Evolutionary conservation across 192 early-diverging fungal species (phyloP).

Genomic region (Coemansia sp.): DNA sequence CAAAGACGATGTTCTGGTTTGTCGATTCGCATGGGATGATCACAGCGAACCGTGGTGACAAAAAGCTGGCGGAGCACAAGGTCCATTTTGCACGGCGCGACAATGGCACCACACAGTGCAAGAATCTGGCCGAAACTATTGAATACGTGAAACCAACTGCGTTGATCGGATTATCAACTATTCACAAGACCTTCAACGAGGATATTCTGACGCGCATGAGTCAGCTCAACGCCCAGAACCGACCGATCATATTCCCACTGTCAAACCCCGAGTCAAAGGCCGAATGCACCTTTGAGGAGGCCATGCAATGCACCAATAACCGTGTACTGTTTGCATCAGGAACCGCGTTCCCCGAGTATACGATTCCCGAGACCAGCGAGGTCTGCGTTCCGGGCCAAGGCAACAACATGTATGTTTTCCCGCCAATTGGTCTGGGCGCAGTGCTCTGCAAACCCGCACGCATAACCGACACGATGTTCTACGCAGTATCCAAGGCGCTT

Average conservation of each 20-base stretch:
- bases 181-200: constrained; percentile 74
- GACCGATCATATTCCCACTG: constrained; percentile 87
- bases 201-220: constrained; percentile 75
- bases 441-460: constrained; percentile 69
- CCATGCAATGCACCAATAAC: constrained; percentile 78
- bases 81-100: constrained; percentile 82
- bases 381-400: constrained; percentile 73
- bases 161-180: constrained; percentile 83
- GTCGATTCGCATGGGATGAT: constrained; percentile 90
- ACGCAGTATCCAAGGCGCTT: constrained; percentile 73
- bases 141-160: constrained; percentile 85
- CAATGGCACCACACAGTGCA: constrained; percentile 74
- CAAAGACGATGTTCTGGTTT: constrained; percentile 65
- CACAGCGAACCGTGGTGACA: constrained; percentile 82
- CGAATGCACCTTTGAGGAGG: constrained; percentile 92
- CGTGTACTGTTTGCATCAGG: constrained; percentile 87
- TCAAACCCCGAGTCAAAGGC: constrained; percentile 86
- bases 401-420: constrained; percentile 97
- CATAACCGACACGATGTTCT: constrained; percentile 85
- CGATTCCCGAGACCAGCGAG: constrained; percentile 55
- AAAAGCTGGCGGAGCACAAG: constrained; percentile 73
- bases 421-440: constrained; percentile 89
- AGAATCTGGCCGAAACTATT: constrained; percentile 68
- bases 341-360: constrained; percentile 85
- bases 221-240: constrained; percentile 57